Evolutionary conservation across 208 protist species (phyloP), one percentile per base, ranked within the genome.

Genomic region (Crithidia bombi): DNA sequence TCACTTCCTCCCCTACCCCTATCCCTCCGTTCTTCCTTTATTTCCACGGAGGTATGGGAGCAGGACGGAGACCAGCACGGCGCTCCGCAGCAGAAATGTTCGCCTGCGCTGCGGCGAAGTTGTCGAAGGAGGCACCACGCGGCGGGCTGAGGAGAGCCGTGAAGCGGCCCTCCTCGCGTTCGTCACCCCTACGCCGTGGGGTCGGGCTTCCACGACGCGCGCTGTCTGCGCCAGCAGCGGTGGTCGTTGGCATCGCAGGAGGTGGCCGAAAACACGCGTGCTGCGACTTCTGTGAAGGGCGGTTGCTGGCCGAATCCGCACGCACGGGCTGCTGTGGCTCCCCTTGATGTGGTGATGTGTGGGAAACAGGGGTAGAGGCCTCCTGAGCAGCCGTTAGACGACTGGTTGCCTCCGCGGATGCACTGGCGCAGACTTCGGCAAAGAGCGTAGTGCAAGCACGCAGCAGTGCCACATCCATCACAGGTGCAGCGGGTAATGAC

Each of bases 391-490:
- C 1, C 3, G 30, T 12, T 17, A 23, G 59, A 23, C 43, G n/a
- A 4, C 59, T 12, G 32, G 51, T 26, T 3, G 39, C 12, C 23
- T 54, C 59, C 59, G 25, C 63, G 7, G 26, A 33, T 5, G 51
- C 49, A 4, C 51, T 25, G 19, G 25, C 21, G 35, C 51, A 58
- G 4, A 68, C 33, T 25, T 59, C 51, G 5, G 46, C 32, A 30
- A 63, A 65, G 19, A 46, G 58, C n/a, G 51, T 21, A 11, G 41
- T 65, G 61, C 44, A 68, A 21, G 61, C 59, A 44, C 44, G 59
- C 52, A 69, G 41, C 49, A 69, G 52, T 28, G 64, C 35, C 7
- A 66, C 62, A 61, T 77, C 63, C 11, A 65, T 57, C 26, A 44
- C 11, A 1, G 68, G 3, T n/a, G 68, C 0, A 14, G 59, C 10